Evolutionary conservation across 805 yeast genomes (phyloP), one percentile per base, ranked within the genome.

Genomic region (Starmera dryadoides): DNA sequence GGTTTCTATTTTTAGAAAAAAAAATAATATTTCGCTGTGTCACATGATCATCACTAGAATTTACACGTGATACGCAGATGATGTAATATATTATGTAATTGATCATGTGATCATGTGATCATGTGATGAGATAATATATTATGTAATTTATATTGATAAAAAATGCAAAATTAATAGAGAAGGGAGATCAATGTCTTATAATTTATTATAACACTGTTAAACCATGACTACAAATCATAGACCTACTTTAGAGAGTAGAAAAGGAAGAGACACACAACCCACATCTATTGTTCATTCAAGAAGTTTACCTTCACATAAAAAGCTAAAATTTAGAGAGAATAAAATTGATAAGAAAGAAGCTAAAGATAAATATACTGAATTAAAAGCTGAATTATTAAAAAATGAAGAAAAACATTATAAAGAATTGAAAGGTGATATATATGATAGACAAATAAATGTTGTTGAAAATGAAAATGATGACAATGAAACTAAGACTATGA

Each of bases 181-280:
- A n/a, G n/a, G n/a, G n/a, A n/a, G n/a, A n/a, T n/a, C n/a, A n/a
- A n/a, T n/a, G n/a, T n/a, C n/a, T n/a, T n/a, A n/a, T n/a, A n/a
- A n/a, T n/a, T n/a, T n/a, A n/a, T n/a, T n/a, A n/a, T n/a, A n/a
- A n/a, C n/a, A n/a, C n/a, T n/a, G n/a, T n/a, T n/a, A n/a, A n/a
- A n/a, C n/a, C n/a, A n/a, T 80, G 86, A 77, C 86, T 0, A 75
- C 85, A 4, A 82, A 84, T 9, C 84, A 78, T 50, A 69, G 82
- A 53, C 85, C 86, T 0, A 80, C 84, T 6, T 68, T 80, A 45
- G 86, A 79, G 45, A 82, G 83, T 16, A 68, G 76, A 49, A 79
- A 80, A 38, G 76, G 73, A 1, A 62, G 68, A 36, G 63, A 62
- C 40, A 49, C 57, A 42, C 56, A 63, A 8, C 57, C 60, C 4